Base-by-base conservation (phyloP, 2,329 filamentous ascomycete species). In the Scorias spongiosa region DNA sequence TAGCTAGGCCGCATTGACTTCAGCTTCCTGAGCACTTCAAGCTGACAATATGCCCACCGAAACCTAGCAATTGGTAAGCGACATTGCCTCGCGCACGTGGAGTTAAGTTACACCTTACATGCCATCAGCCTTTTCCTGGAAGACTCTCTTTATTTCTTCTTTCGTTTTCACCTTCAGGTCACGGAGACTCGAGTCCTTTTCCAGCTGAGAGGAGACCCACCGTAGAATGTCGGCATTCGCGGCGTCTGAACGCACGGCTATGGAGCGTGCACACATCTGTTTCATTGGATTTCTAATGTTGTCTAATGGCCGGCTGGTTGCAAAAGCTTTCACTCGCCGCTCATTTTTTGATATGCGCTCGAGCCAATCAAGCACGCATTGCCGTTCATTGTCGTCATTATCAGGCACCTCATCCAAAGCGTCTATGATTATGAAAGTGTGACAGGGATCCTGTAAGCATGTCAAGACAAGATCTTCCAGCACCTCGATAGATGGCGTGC, bases 391-490 rank as follows among this genome's bases (percentile, higher is more conserved):
- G 5, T 64, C 51, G 30, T 67, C 46, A 10, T 57, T 43, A 43
- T 66, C 62, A 4, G 63, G 50, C 48, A 65, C 68, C 49, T 70
- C 67, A 46, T 70, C 66, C 5, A 70, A 59, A 5, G 68, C 67
- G 51, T 70, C 68, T 32, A 70, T 55, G 41, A 69, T 55, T 39
- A 59, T 64, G 0, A 48, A 55, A 2, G 68, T 39, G 0, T 44
- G 46, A 5, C 48, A 50, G 28, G 67, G 51, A 2, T 48, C 47
- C n/a, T 42, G 12, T 18, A 64, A 40, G 11, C 55, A 54, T 0
- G 39, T 44, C 2, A 44, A 32, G 26, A 65, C 56, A 7, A 61
- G 44, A 12, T 44, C 43, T 46, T 63, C 37, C 28, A 66, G 48
- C 51, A 52, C 38, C 48, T 44, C 14, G 46, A 39, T 40, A 50